Conservation (phyloP, 2,329 filamentous ascomycete genomes). For the Botryotinia narcissicola region DNA sequence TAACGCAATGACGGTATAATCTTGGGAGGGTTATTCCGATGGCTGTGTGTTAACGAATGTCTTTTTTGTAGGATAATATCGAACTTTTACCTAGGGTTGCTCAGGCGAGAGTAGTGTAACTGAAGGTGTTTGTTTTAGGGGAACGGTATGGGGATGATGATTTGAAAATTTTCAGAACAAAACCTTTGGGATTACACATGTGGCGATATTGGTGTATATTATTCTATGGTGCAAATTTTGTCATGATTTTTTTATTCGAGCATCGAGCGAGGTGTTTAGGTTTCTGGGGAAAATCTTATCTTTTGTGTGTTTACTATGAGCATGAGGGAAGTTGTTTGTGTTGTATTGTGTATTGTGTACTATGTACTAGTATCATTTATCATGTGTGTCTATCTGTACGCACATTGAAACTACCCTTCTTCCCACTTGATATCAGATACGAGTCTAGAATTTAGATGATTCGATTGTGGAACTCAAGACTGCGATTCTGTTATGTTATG, state of each 20-base stretch:
- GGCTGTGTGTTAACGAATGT: conserved; percentile 13
- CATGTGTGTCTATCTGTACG: not conserved
- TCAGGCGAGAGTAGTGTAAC: not conserved
- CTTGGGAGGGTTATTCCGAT: not conserved
- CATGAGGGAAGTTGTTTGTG: not conserved
- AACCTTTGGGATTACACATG: not conserved
- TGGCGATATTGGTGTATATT: not conserved
- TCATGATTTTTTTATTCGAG: not conserved
- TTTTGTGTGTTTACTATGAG: not conserved
- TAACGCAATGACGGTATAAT: not conserved
- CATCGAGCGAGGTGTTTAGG: not conserved
- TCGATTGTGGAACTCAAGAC: not conserved
- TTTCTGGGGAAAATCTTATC: not conserved
- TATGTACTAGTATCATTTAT: too few relatives aligned
- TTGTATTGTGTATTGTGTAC: not conserved
- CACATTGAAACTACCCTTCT: not conserved
- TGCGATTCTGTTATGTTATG: not conserved
- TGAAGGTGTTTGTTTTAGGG: not conserved
- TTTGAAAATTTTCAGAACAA: not conserved
- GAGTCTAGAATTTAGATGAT: not conserved
- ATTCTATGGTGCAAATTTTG: not conserved
- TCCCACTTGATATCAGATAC: not conserved
- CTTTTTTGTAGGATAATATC: conserved; percentile 24
- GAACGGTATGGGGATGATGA: not conserved
- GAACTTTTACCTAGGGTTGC: conserved; percentile 21